A percentile compares a stretch with the other conserved stretches of the same genome.
Conservation (phyloP, 2,329 filamentous ascomycete species). For the Epichloe aotearoae region DNA sequence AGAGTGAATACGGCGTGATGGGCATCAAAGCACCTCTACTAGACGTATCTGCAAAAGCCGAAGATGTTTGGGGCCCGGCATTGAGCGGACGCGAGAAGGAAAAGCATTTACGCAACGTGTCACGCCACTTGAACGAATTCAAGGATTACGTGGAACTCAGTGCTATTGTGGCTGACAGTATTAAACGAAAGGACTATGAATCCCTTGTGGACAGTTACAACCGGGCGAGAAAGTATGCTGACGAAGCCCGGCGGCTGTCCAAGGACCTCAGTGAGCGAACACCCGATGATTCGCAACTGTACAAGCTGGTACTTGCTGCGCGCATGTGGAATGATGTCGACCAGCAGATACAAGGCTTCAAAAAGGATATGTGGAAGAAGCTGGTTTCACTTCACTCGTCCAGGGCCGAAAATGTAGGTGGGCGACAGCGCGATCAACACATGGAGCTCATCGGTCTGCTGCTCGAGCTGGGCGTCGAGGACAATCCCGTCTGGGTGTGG, state of each 20-base stretch:
- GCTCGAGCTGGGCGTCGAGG: constrained; percentile 85
- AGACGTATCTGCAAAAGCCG: constrained; percentile 84
- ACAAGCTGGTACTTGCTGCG: constrained; percentile 76
- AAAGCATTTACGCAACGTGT: constrained; percentile 66
- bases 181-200: constrained; percentile 86
- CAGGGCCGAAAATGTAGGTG: constrained; percentile 31
- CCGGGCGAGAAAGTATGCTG: constrained; percentile 67
- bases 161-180: constrained; percentile 63
- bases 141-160: constrained; percentile 74
- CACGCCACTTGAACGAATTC: constrained; percentile 64
- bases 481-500: constrained; percentile 96
- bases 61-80: constrained; percentile 95
- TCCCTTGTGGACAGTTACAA: constrained; percentile 75
- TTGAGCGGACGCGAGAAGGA: constrained; percentile 85
- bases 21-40: constrained; percentile 81
- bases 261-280: constrained; percentile 38
- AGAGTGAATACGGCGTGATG: constrained; percentile 79
- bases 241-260: constrained; percentile 61
- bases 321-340: constrained; percentile 94
- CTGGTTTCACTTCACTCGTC: constrained; percentile 55
- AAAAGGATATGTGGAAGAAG: constrained; percentile 76
- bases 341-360: constrained; percentile 73
- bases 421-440: constrained; percentile 62
- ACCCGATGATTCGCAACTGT: constrained; percentile 65
- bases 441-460: constrained; percentile 84